Evolutionary conservation across 495 filamentous ascomycete genomes (phyloP).

Genomic region (Penicillium goetzii): DNA sequence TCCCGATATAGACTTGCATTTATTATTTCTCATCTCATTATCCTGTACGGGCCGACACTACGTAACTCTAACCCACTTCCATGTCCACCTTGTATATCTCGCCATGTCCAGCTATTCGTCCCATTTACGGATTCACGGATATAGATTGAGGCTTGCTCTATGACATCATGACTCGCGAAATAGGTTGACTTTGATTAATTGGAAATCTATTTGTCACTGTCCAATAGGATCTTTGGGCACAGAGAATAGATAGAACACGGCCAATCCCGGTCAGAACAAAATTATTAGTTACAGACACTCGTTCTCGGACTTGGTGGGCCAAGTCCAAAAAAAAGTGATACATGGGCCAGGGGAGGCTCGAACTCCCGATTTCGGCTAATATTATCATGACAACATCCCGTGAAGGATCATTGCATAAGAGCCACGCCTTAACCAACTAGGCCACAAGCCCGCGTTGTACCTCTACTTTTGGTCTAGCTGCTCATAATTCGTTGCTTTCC

Average conservation of each 20-base stretch:
- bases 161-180: conserved; percentile 1
- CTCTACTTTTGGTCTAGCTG: background rate
- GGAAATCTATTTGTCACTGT: background rate
- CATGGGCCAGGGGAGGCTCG: conserved; percentile 10
- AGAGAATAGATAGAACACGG: background rate
- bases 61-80: background rate
- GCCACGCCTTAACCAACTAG: conserved; percentile 13
- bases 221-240: background rate
- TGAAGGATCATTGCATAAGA: conserved; percentile 3
- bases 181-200: background rate
- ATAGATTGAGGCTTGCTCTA: background rate
- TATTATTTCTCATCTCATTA: background rate
- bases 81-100: background rate
- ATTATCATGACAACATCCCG: conserved; percentile 7
- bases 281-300: background rate
- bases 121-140: background rate
- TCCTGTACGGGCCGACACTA: background rate
- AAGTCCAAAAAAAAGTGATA: background rate
- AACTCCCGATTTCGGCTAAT: conserved; percentile 13
- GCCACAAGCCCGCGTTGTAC: conserved; percentile 11
- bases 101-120: background rate
- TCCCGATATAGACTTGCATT: background rate
- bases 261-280: background rate
- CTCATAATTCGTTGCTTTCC: background rate
- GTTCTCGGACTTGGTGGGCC: background rate